Conservation (phyloP, 495 filamentous ascomycete species). For the Hypoxylon lienhwacheense region DNA sequence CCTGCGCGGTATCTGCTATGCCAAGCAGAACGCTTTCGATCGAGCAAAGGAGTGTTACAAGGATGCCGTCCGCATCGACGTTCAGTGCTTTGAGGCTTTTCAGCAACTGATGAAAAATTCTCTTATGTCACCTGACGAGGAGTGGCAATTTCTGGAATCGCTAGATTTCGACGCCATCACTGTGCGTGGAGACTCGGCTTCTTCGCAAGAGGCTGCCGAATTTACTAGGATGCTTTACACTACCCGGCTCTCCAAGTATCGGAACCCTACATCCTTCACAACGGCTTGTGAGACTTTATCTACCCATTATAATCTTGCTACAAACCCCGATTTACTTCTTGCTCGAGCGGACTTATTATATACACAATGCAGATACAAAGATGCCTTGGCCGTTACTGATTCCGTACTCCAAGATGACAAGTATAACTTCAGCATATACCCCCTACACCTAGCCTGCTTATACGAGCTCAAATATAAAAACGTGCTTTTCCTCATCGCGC, state of each 20-base stretch:
- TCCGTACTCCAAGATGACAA: conserved; percentile 77
- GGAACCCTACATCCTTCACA: conserved; percentile 78
- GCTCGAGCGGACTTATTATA: conserved; percentile 91
- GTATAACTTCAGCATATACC: conserved; percentile 87
- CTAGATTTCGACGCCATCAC: conserved; percentile 85
- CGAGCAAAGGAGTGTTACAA: conserved; percentile 98
- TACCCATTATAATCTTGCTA: conserved; percentile 85
- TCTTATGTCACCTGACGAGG: conserved; percentile 96
- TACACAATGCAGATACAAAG: conserved; percentile 89
- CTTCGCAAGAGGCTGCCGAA: conserved; percentile 79
- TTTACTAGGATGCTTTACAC: conserved; percentile 98
- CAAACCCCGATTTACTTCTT: conserved; percentile 89
- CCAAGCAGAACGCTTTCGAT: conserved; percentile 97
- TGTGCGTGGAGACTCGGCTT: conserved; percentile 57
- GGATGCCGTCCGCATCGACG: conserved; percentile 92
- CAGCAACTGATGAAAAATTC: conserved; percentile 97
- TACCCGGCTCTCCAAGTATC: conserved; percentile 93
- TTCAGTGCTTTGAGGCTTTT: conserved; percentile 97
- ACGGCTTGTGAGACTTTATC: conserved; percentile 87
- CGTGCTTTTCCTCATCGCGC: conserved; percentile 87
- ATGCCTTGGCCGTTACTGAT: conserved; percentile 81
- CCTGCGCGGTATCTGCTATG: conserved; percentile 88
- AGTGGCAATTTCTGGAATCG: conserved; percentile 88
- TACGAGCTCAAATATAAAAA: conserved; percentile 87
- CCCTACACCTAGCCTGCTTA: conserved; percentile 87